Evolutionary conservation across 2,329 filamentous ascomycete genomes (phyloP).

Genomic region (Cladorrhinum sp.): DNA sequence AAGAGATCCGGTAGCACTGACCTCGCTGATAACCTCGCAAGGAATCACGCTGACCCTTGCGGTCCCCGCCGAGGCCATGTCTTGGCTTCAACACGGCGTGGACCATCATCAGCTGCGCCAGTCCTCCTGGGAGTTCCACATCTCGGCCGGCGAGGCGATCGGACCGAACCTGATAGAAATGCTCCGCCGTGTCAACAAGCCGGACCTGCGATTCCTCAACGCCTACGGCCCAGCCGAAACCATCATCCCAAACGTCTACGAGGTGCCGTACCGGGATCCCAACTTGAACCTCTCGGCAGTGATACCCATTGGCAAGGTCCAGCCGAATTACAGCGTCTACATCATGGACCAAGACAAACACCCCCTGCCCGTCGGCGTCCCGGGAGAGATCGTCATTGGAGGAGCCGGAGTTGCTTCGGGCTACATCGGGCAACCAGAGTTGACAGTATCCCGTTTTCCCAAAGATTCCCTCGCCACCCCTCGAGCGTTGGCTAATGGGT

Average conservation of each 20-base stretch:
- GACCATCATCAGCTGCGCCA: constrained; percentile 13
- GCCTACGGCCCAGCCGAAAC: constrained; percentile 23
- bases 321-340: constrained; percentile 17
- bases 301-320: not conserved
- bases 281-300: not conserved
- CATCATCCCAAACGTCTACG: constrained; percentile 1
- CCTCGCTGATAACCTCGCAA: constrained; percentile 32
- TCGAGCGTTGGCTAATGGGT: constrained; percentile 14
- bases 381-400: constrained; percentile 18
- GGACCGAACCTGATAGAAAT: constrained; percentile 2
- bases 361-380: constrained; percentile 9
- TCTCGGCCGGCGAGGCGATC: constrained; percentile 33
- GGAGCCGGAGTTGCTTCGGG: constrained; percentile 17
- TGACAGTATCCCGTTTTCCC: constrained; percentile 35
- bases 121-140: constrained; percentile 32
- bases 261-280: not conserved
- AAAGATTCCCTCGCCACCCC: constrained; percentile 1
- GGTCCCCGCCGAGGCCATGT: constrained; percentile 39
- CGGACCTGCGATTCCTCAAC: constrained; percentile 17
- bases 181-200: constrained; percentile 16
- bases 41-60: constrained; percentile 35
- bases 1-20: constrained; percentile 34
- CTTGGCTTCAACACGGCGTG: constrained; percentile 24
- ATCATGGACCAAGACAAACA: constrained; percentile 11
- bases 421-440: constrained; percentile 28